phyloP scores from a whole-genome alignment of 2,329 filamentous ascomycete genomes.

The Colletotrichum lindemuthianum region DNA sequence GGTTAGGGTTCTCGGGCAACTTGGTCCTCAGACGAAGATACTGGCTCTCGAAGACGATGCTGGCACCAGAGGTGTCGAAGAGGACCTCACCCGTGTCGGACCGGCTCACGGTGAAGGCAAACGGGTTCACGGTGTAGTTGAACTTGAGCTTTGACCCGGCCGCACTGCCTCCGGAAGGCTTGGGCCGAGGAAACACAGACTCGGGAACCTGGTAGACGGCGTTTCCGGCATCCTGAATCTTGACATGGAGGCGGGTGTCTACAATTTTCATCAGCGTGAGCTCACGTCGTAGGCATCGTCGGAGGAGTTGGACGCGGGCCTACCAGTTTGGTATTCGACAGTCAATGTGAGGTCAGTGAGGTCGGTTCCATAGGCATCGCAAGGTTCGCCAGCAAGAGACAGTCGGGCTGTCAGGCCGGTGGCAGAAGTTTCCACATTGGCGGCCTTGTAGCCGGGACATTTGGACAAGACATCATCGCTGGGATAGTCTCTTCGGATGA shows the following conservation, averaged over 20 bases:
- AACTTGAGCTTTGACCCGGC: constrained; percentile 58
- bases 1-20: constrained; percentile 73
- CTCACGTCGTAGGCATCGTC: neutral
- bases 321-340: constrained; percentile 47
- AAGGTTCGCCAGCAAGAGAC: constrained; percentile 39
- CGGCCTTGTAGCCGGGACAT: constrained; percentile 59
- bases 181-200: constrained; percentile 71
- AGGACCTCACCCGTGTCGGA: constrained; percentile 58
- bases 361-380: constrained; percentile 40
- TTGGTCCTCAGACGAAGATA: constrained; percentile 78
- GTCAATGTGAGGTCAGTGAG: constrained; percentile 41
- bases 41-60: constrained; percentile 80
- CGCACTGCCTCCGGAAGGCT: constrained; percentile 43
- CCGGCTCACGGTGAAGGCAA: constrained; percentile 71
- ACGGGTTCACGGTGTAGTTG: constrained; percentile 60
- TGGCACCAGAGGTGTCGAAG: constrained; percentile 75
- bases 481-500: constrained; percentile 29
- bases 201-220: constrained; percentile 80
- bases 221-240: constrained; percentile 76
- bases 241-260: constrained; percentile 77
- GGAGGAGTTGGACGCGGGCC: neutral
- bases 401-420: constrained; percentile 63
- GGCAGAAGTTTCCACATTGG: constrained; percentile 63
- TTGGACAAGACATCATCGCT: constrained; percentile 26
- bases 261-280: neutral